Base-by-base conservation (phyloP, 140 eudicot genomes). In the Ambrosia hybrid region DNA sequence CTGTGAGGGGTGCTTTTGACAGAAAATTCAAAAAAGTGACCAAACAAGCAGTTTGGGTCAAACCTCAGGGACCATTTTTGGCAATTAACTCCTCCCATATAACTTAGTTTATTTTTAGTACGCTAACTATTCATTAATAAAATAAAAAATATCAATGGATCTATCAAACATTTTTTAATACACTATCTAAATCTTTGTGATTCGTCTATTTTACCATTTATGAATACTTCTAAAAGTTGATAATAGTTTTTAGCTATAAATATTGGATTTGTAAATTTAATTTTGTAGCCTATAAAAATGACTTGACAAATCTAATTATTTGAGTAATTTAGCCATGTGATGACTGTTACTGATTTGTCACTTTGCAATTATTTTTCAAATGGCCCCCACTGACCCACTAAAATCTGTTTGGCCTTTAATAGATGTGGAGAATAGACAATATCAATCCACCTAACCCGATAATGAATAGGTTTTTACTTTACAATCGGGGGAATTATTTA, bases 301-400 rank as follows among this genome's bases (percentile, higher is more conserved):
- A 46, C 4, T 7, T 14, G 11, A 10, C n/a, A 63, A 63, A 12
- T 11, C 14, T 4, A 13, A 11, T 8, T 36, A 34, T 55, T 5
- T 55, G 33, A 55, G 5, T 55, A 7, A 30, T 68, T 26, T 48
- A 56, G 46, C 55, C 64, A 56, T 56, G 55, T 14, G 37, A 10
- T 55, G 75, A 71, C 66, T 71, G 60, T 57, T 10, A 43, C 17
- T 57, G 26, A 57, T 57, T 71, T 72, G 76, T 41, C 67, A 58
- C 46, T 59, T 72, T 57, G 14, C 76, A 21, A 72, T 58, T 58
- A 72, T 57, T 71, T 57, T 16, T 12, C 33, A 26, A 26, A 38
- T 71, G 67, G 43, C 33, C 68, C 38, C 68, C 3, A 9, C 9
- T 57, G 5, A 63, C 26, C 63, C 51, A 57, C 41, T 12, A 61